Base-by-base conservation (phyloP, 2,329 filamentous ascomycete genomes). In the Fonsecaea monophora region DNA sequence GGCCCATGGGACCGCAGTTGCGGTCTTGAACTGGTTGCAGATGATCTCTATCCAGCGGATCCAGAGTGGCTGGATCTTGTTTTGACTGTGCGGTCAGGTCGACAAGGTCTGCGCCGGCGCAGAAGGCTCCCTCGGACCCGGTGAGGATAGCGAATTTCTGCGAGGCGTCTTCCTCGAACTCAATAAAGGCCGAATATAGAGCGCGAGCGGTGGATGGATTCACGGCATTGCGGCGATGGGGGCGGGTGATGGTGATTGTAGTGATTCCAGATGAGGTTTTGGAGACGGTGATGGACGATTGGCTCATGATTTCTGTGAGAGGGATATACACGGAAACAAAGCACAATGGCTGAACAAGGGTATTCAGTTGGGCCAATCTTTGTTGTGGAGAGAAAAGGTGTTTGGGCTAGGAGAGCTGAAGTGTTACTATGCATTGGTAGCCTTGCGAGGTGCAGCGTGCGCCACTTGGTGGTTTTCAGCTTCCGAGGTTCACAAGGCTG, bases 231-330 rank as follows among this genome's bases (percentile, higher is more conserved):
- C 81, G 80, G 30, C 80, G 78, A 12, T 81, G 74, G 0, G 78
- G 77, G n/a, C 85, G 81, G 74, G 84, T 82, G 69, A 87, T 81
- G n/a, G 82, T 80, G 64, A 87, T 84, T n/a, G 79, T 83, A 0
- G 84, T 84, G 70, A 87, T 84, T 55, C 84, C 84, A 18, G 25
- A 34, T 1, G 64, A 58, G 13, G 64, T 67, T 32, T 62, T 62
- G 10, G 15, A 53, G 50, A 62, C 55, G 34, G 48, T 15, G 35
- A 69, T 37, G 25, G 55, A 18, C 13, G 37, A 32, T 25, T 45
- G 1, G 58, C 13, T 45, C 59, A 61, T 61, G 9, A 9, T 37
- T 55, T 32, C 53, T 30, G 34, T 4, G 32, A 21, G n/a, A 21
- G 2, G 42, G 42, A 48, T 25, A 21, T 25, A 32, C 45, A 50